These are phyloP conservation scores for Erodium chrysanthum DNA, from an alignment of 441 rosid species.

Conservation along the genomic window DNA sequence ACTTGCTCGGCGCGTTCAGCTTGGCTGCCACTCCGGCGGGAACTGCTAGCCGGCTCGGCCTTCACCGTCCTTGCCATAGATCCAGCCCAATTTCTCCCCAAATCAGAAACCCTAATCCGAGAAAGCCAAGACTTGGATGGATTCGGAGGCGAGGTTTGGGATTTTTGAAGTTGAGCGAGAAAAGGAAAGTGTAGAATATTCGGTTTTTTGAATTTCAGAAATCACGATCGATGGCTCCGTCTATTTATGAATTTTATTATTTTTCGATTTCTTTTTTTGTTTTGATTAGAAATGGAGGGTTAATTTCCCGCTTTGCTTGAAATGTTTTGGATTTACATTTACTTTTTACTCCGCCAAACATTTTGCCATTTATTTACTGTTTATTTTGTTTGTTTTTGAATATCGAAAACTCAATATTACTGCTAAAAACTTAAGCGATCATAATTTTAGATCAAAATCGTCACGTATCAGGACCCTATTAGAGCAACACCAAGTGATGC, in stretches of 20 bases:
- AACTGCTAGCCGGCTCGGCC: background rate
- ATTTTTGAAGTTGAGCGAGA: background rate
- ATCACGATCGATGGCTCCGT: background rate
- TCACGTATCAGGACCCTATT: too few relatives aligned
- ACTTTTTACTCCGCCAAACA: too few relatives aligned
- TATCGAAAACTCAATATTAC: too few relatives aligned
- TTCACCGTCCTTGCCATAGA: constrained; percentile 3
- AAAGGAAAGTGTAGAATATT: background rate
- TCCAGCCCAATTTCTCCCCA: background rate
- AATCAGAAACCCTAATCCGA: background rate
- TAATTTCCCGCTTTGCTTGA: background rate
- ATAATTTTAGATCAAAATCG: too few relatives aligned
- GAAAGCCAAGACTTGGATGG: background rate
- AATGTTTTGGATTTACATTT: background rate
- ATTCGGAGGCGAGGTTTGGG: too few relatives aligned
- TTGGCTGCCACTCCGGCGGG: background rate
- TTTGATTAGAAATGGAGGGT: background rate
- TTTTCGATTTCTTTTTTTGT: background rate
- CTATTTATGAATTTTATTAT: background rate
- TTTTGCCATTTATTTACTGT: too few relatives aligned
- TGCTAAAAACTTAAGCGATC: too few relatives aligned
- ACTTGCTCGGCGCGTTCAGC: constrained; percentile 1
- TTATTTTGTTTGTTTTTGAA: too few relatives aligned
- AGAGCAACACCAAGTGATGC: too few relatives aligned
- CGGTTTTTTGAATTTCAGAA: background rate